phyloP scores from a whole-genome alignment of 2,329 filamentous ascomycete species.

The Chaetomium globosum region DNA sequence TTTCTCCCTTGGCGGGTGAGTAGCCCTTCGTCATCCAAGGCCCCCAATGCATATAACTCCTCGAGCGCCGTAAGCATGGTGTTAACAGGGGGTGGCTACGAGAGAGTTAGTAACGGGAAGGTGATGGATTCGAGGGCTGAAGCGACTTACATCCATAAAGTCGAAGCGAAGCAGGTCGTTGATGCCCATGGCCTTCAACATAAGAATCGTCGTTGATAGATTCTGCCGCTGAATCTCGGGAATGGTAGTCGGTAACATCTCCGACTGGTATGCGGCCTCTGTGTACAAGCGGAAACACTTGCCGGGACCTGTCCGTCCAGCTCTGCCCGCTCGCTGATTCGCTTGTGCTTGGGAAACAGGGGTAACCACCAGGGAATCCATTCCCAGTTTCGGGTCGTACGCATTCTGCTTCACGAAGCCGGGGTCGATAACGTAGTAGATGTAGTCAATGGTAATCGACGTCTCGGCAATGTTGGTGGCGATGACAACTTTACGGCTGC shows the following conservation, averaged over 20 bases:
- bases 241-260: conserved; percentile 95
- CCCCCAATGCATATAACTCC: conserved; percentile 88
- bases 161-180: conserved; percentile 97
- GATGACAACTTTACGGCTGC: conserved; percentile 90
- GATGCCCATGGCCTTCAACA: conserved; percentile 99
- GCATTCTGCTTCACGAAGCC: conserved; percentile 98
- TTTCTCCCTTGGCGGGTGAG: conserved; percentile 89
- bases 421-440: conserved; percentile 95
- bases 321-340: conserved; percentile 88
- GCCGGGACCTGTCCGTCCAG: conserved; percentile 90
- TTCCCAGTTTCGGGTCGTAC: conserved; percentile 94
- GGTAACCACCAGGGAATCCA: conserved; percentile 94
- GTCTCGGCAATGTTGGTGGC: conserved; percentile 99
- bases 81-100: conserved; percentile 80
- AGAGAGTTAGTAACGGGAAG: conserved; percentile 18
- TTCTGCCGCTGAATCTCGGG: conserved; percentile 97
- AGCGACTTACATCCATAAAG: conserved; percentile 74
- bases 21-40: conserved; percentile 91
- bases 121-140: no score
- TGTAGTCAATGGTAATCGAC: conserved; percentile 95
- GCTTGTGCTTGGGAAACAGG: conserved; percentile 97
- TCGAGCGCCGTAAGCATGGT: conserved; percentile 97
- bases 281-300: conserved; percentile 97
- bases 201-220: conserved; percentile 86
- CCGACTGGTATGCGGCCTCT: conserved; percentile 90